Percentiles rank a stretch among this genome's conserved stretches.
phyloP scores from a whole-genome alignment of 2,329 filamentous ascomycete genomes.

The Cordyceps javanica region DNA sequence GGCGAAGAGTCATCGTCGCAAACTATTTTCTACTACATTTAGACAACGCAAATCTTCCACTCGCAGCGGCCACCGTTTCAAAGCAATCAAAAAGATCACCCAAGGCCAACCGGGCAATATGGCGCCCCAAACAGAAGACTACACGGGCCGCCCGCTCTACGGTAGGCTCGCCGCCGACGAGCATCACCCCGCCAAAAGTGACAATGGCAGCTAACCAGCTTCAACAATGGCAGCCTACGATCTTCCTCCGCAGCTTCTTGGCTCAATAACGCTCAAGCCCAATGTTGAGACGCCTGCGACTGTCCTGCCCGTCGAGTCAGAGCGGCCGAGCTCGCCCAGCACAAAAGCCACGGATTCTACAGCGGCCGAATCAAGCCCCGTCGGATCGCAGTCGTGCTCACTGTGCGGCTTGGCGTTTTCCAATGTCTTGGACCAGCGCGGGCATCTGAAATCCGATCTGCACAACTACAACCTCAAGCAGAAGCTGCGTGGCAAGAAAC shows the following conservation, averaged over 20 bases:
- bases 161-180: constrained; percentile 24
- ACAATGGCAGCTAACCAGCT: constrained; percentile 15
- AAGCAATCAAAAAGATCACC: background rate
- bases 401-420: constrained; percentile 70
- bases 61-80: background rate
- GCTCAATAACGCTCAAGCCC: constrained; percentile 50
- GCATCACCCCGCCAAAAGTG: background rate
- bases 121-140: constrained; percentile 38
- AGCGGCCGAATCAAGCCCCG: constrained; percentile 23
- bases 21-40: constrained; percentile 8
- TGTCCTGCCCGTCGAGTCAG: constrained; percentile 17
- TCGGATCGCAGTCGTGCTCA: constrained; percentile 69
- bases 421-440: constrained; percentile 72
- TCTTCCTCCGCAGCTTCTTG: constrained; percentile 67
- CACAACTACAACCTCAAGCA: constrained; percentile 95
- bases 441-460: constrained; percentile 82
- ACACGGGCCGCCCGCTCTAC: constrained; percentile 47
- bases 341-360: constrained; percentile 24
- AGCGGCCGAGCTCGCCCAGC: constrained; percentile 19
- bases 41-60: constrained; percentile 12
- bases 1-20: constrained; percentile 8
- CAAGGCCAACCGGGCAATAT: constrained; percentile 17
- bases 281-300: constrained; percentile 24
- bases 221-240: constrained; percentile 60
- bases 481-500: constrained; percentile 65